Conservation (phyloP, 768 basidiomycete genomes). For the Mycena vitilis region DNA sequence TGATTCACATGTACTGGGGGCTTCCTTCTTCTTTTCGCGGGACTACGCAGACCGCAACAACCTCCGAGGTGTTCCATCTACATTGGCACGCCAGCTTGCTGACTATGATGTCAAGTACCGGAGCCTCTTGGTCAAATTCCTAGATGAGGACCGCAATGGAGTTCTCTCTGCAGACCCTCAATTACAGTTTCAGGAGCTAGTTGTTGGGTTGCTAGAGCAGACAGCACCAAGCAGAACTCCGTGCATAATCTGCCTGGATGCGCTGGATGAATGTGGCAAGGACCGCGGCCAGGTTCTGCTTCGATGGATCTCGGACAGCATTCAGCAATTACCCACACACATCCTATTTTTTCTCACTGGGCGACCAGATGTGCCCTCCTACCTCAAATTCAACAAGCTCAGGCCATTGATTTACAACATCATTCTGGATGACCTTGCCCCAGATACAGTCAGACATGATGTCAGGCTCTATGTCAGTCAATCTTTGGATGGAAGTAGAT, state of each 20-base stretch:
- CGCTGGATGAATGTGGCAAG: slow-evolving; percentile 20
- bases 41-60: slow-evolving; percentile 6
- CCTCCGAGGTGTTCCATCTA: neutral
- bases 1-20: neutral
- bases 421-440: neutral
- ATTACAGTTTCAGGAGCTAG: slow-evolving; percentile 12
- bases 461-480: neutral
- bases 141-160: neutral
- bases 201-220: neutral
- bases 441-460: neutral
- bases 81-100: slow-evolving; percentile 12
- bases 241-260: slow-evolving; percentile 14
- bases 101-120: slow-evolving; percentile 7
- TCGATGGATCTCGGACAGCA: slow-evolving; percentile 13
- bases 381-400: slow-evolving; percentile 2
- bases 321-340: neutral
- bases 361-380: slow-evolving; percentile 25
- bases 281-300: slow-evolving; percentile 14
- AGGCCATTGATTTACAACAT: neutral
- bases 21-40: slow-evolving; percentile 26
- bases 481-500: slow-evolving; percentile 10
- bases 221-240: neutral
- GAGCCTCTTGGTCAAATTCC: neutral
- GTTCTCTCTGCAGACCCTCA: neutral
- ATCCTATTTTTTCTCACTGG: slow-evolving; percentile 25